Evolutionary conservation across 176 grass and related monocot species (phyloP).

Genomic region (Ananas comosus): DNA sequence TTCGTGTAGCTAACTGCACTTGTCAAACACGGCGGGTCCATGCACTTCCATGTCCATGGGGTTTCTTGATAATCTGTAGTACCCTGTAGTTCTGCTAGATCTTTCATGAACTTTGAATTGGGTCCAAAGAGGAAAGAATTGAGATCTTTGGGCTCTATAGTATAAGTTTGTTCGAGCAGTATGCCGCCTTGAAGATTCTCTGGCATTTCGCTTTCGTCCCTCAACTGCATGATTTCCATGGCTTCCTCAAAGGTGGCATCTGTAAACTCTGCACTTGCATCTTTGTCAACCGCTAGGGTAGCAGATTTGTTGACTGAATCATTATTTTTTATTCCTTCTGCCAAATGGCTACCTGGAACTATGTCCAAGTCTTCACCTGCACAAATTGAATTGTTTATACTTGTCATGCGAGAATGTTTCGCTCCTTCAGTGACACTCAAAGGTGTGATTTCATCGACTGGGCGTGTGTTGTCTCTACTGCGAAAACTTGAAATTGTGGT

Average conservation of each 20-base stretch:
- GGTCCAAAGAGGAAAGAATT: slow-evolving; percentile 57
- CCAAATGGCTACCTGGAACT: slow-evolving; percentile 19
- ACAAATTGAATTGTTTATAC: not conserved
- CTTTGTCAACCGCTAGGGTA: slow-evolving; percentile 1
- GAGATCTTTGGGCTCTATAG: slow-evolving; percentile 50
- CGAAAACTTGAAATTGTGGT: slow-evolving; percentile 19
- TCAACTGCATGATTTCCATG: slow-evolving; percentile 53
- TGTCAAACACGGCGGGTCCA: slow-evolving; percentile 35
- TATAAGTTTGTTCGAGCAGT: slow-evolving; percentile 54
- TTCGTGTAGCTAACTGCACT: slow-evolving; percentile 65
- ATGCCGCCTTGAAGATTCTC: slow-evolving; percentile 45
- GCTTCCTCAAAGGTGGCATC: slow-evolving; percentile 56
- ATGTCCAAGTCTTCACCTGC: slow-evolving; percentile 13
- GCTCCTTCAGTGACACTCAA: not conserved
- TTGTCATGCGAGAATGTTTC: slow-evolving; percentile 22
- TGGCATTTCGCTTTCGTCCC: slow-evolving; percentile 29
- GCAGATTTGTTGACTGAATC: slow-evolving; percentile 12
- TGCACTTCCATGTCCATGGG: slow-evolving; percentile 51
- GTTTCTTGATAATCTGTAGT: slow-evolving; percentile 45
- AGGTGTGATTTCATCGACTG: slow-evolving; percentile 18
- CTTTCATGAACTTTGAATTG: slow-evolving; percentile 56
- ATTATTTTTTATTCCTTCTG: slow-evolving; percentile 24
- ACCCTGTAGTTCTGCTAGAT: slow-evolving; percentile 40
- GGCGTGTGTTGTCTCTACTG: slow-evolving; percentile 19
- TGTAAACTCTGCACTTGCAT: slow-evolving; percentile 14